Evolutionary conservation across 768 basidiomycete species (phyloP), one percentile per base, ranked within the genome.

Genomic region (Serendipita sp.): DNA sequence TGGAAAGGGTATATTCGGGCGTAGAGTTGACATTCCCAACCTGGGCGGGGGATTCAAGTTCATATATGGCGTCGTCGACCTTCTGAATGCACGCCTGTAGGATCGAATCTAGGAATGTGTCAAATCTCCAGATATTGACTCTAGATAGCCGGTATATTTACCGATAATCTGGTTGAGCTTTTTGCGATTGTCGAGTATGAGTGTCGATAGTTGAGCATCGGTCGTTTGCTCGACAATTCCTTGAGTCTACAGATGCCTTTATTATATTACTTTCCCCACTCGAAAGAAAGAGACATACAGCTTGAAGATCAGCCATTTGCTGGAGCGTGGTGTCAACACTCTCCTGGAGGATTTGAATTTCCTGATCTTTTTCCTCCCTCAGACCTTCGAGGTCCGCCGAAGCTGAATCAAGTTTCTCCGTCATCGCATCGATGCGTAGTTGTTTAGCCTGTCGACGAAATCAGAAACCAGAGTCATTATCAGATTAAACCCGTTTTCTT

Each of bases 161-260:
- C 91, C 90, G 70, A 99, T 98, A 71, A 99, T 94, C 69, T 91
- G 82, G 74, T 99, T 98, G 68, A 99, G 79, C 75, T 98, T 95
- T 80, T 98, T 98, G 72, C 93, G 83, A 72, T 95, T 88, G 71
- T 99, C 96, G 63, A 99, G 78, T 66, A 99, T 94, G 69, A 99
- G 81, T 2, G 86, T 95, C 72, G 98, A 95, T 69, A 99, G 93
- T 73, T 98, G 92, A n/a, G 91, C 88, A 71, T 91, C 90, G 66
- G 90, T 92, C 0, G 94, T 91, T 68, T 90, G 87, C 69, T 92
- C 91, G 29, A 84, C 81, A 37, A 94, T 76, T 60, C 86, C 87
- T 76, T 91, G 88, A 66, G 78, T 86, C 92, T 95, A 69, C 48
- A 55, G 43, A 37, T 65, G 52, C 27, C n/a, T n/a, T 62, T 6